Evolutionary conservation across 495 filamentous ascomycete species (phyloP).

Genomic region (Lasiosphaeria ovina): DNA sequence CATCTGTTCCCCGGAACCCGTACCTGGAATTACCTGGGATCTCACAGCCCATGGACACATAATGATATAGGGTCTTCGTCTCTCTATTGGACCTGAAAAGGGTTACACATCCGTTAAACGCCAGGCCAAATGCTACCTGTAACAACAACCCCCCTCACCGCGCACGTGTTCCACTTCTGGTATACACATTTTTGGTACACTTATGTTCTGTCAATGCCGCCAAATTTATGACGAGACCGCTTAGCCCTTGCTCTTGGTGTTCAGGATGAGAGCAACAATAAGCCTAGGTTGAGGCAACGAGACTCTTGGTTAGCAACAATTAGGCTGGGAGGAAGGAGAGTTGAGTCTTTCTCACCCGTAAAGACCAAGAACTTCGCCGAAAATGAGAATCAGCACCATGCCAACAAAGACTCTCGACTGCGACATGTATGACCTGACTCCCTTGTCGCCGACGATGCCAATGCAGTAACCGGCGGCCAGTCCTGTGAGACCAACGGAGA

Average conservation of each 20-base stretch:
- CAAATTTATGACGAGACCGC: not conserved
- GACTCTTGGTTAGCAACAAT: not conserved
- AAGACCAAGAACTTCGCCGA: constrained; percentile 93
- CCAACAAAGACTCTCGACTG: constrained; percentile 95
- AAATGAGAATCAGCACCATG: constrained; percentile 98
- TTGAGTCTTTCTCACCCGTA: constrained; percentile 70
- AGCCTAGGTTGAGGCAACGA: constrained; percentile 28
- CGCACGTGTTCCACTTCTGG: not conserved
- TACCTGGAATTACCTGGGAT: too few relatives aligned
- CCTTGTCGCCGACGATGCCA: constrained; percentile 90
- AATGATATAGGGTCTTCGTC: not conserved
- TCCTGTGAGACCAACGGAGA: constrained; percentile 87
- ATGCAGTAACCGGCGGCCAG: constrained; percentile 97
- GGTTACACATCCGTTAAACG: constrained; percentile 29
- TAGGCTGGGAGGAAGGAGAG: not conserved
- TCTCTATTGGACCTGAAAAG: constrained; percentile 16
- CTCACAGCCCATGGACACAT: not conserved
- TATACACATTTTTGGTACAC: constrained; percentile 16
- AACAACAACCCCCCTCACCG: constrained; percentile 4
- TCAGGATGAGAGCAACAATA: constrained; percentile 52
- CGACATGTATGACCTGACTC: constrained; percentile 90
- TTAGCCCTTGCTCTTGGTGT: constrained; percentile 56
- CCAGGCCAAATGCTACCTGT: constrained; percentile 32
- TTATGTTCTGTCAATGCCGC: not conserved
- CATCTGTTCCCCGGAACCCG: not conserved